Evolutionary conservation across 2,329 filamentous ascomycete genomes (phyloP).

Genomic region (Alternaria sp.): DNA sequence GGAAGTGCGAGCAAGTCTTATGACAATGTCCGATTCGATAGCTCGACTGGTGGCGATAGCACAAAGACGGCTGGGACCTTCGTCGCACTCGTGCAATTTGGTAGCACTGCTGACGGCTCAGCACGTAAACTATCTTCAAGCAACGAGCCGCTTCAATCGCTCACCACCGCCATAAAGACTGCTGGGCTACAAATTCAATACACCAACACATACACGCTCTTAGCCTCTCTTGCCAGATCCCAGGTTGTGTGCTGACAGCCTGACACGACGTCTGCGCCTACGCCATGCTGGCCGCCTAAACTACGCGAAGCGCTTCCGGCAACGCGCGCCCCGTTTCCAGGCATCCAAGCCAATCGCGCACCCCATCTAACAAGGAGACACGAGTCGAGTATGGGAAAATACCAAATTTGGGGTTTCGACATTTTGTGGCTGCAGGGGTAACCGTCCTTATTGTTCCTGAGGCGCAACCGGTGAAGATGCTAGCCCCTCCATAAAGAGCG

Average conservation of each 20-base stretch:
- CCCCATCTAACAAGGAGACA: slow-evolving; percentile 13
- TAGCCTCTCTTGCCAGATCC: slow-evolving; percentile 5
- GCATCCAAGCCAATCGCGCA: slow-evolving; percentile 23
- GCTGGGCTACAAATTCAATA: slow-evolving; percentile 3
- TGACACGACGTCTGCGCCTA: slow-evolving; percentile 8
- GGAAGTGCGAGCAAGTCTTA: slow-evolving; percentile 25
- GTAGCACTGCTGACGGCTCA: neutral
- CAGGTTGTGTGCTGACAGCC: slow-evolving; percentile 7
- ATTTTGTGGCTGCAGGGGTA: slow-evolving; percentile 5
- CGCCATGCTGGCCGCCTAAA: slow-evolving; percentile 21
- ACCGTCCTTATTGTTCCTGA: slow-evolving; percentile 7
- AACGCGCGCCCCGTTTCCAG: slow-evolving; percentile 20
- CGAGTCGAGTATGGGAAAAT: slow-evolving; percentile 16
- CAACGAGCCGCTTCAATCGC: neutral
- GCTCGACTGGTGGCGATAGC: neutral
- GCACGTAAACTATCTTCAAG: neutral
- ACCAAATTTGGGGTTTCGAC: slow-evolving; percentile 10
- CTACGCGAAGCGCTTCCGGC: slow-evolving; percentile 19
- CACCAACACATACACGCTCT: slow-evolving; percentile 9
- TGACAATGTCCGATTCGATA: slow-evolving; percentile 12
- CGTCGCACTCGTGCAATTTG: slow-evolving; percentile 11
- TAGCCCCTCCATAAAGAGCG: slow-evolving; percentile 23
- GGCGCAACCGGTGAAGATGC: slow-evolving; percentile 32
- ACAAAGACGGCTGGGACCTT: slow-evolving; percentile 6
- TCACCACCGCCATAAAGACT: neutral